Percentiles rank a stretch among this genome's conserved stretches.
These are phyloP conservation scores for Oropetium thomaeum DNA, from an alignment of 176 grass and related monocot species.

Conservation along the genomic window DNA sequence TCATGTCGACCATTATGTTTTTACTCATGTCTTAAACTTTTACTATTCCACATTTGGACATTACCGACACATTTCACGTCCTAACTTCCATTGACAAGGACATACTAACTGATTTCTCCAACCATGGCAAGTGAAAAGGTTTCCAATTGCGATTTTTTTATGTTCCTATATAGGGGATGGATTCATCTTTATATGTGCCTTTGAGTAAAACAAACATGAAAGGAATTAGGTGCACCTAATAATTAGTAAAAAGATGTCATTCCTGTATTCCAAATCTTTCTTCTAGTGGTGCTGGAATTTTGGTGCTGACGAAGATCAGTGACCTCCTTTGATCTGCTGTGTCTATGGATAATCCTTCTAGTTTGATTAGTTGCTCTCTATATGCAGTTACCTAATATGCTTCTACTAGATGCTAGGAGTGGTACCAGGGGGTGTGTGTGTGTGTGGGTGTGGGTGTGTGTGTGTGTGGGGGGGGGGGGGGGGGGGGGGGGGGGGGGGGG, in stretches of 20 bases:
- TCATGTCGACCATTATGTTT: neutral
- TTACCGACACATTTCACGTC: neutral
- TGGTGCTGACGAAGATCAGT: too few relatives aligned
- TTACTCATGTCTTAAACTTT: neutral
- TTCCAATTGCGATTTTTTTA: neutral
- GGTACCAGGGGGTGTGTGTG: too few relatives aligned
- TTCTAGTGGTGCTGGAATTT: too few relatives aligned
- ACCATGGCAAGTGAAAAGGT: neutral
- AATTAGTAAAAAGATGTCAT: slow-evolving; percentile 31
- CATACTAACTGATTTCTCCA: slow-evolving; percentile 15
- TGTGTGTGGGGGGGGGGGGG: too few relatives aligned
- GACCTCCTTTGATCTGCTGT: too few relatives aligned
- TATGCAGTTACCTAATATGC: too few relatives aligned
- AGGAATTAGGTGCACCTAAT: slow-evolving; percentile 48
- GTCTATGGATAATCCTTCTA: too few relatives aligned
- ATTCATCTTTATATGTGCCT: slow-evolving; percentile 17
- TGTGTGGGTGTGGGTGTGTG: too few relatives aligned
- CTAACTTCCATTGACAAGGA: slow-evolving; percentile 19
- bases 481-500: too few relatives aligned
- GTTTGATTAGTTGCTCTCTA: too few relatives aligned
- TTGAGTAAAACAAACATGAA: slow-evolving; percentile 49
- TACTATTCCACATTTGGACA: neutral
- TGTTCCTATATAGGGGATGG: neutral
- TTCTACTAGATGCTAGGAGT: too few relatives aligned
- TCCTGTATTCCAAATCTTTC: neutral